phyloP scores from a whole-genome alignment of 2,329 filamentous ascomycete species.

The Colletotrichum sp. region DNA sequence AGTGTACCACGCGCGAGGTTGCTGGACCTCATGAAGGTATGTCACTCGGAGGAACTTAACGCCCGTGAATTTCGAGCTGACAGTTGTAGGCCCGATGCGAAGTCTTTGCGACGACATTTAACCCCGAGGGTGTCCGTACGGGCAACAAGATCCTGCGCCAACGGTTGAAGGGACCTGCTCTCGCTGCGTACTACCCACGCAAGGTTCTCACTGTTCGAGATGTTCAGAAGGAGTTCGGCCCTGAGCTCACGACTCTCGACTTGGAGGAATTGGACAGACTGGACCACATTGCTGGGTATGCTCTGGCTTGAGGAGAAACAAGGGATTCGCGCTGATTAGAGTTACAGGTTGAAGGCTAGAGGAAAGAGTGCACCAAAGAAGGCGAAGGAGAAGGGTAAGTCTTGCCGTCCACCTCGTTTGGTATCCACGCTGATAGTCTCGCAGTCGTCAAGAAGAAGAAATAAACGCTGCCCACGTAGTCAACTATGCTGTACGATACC shows the following conservation, averaged over 20 bases:
- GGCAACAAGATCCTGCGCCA: constrained; percentile 94
- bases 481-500: constrained; percentile 13
- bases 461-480: constrained; percentile 12
- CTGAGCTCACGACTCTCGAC: constrained; percentile 72
- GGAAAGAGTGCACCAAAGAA: constrained; percentile 91
- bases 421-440: constrained; percentile 31
- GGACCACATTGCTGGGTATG: constrained; percentile 73
- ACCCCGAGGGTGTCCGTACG: constrained; percentile 79
- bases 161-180: constrained; percentile 79
- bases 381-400: constrained; percentile 63
- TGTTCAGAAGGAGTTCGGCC: constrained; percentile 71
- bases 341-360: constrained; percentile 70
- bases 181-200: constrained; percentile 89
- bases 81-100: constrained; percentile 78
- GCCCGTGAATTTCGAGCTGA: not conserved
- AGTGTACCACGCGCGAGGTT: constrained; percentile 66
- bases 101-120: constrained; percentile 90
- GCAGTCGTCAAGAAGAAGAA: constrained; percentile 47
- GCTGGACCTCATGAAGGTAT: constrained; percentile 80
- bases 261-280: constrained; percentile 80
- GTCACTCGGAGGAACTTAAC: not conserved
- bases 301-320: constrained; percentile 1
- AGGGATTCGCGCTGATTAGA: not conserved
- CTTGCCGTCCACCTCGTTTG: not conserved
- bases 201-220: constrained; percentile 75